Evolutionary conservation across 2,329 filamentous ascomycete species (phyloP).

Genomic region (Tolypocladium sp.): DNA sequence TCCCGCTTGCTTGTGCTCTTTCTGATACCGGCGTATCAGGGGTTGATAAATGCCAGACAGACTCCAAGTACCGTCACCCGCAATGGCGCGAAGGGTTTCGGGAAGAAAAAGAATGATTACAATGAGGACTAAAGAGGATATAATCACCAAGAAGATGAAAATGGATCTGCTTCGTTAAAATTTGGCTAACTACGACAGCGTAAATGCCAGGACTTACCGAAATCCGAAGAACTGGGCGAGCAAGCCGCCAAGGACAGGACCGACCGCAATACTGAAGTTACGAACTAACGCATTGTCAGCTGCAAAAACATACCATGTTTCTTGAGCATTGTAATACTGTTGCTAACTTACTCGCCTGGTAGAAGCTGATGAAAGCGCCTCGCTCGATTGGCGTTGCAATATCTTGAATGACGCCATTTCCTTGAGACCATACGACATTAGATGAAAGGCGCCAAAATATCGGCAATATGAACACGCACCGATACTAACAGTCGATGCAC

Average conservation of each 20-base stretch:
- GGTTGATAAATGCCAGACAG: conserved; percentile 17
- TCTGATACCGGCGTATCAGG: conserved; percentile 4
- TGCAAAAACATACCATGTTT: no score
- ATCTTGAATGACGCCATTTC: conserved; percentile 11
- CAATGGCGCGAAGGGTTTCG: conserved; percentile 17
- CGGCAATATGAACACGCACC: conserved; percentile 4
- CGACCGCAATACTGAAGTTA: conserved; percentile 14
- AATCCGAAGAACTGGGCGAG: conserved; percentile 17
- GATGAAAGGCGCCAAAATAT: no score
- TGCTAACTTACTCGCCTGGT: conserved; percentile 6
- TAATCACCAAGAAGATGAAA: conserved; percentile 18
- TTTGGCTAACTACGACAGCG: not conserved
- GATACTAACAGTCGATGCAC: conserved; percentile 12
- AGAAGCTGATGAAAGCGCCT: conserved; percentile 11
- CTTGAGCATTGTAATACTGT: no score
- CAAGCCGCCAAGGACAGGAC: conserved; percentile 21
- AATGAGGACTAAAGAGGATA: conserved; percentile 10
- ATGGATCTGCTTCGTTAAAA: conserved; percentile 11
- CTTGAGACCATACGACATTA: not conserved
- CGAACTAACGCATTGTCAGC: no score
- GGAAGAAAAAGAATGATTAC: conserved; percentile 14
- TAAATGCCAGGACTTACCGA: not conserved
- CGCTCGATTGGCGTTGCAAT: conserved; percentile 10
- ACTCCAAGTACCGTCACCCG: conserved; percentile 14
- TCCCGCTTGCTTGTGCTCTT: not conserved